Evolutionary conservation across 139 green algal genomes (phyloP), one percentile per base, ranked within the genome.

Genomic region (Coccomyxa sp.): DNA sequence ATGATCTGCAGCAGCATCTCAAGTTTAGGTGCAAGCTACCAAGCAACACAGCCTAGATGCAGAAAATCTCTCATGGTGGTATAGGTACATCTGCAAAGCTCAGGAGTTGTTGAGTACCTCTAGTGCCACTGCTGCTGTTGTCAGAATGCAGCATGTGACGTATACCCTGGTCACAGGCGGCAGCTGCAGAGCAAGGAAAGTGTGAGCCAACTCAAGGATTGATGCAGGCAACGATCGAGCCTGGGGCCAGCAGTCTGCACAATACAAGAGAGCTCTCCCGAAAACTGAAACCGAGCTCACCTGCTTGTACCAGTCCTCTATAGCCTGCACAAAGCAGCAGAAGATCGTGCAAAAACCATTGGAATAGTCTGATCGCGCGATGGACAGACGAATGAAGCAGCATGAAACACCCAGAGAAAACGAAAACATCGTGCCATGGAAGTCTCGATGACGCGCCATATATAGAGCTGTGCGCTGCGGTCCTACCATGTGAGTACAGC

Each of bases 141-240:
- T 98, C 0, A 98, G 78, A 55, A 98, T 96, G 18, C 92, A 94
- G 0, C 98, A 82, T 0, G 95, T 98, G 6, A 99, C 88, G 72
- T 99, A 99, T 0, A 86, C 90, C 7, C 96, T 81, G 12, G 97
- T 99, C 44, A 99, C 92, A 31, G 95, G 78, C 0, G 97, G 97
- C 74, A 99, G 87, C 84, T 95, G 81, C 82, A 85, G 38, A 55
- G 71, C 1, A 18, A 35, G 0, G 4, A 24, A 36, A 27, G 64
- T 24, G 18, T 38, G 1, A 74, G 14, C 8, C 22, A 8, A 54
- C 33, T 27, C 70, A 27, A 27, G 7, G 10, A 22, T 76, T 5
- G 37, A 76, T 55, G 38, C 38, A 58, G 22, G 27, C 70, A 40
- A 27, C 33, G 5, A 1, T 74, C 9, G 14, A 74, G 29, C 35